Percentiles rank a stretch among this genome's conserved stretches.
phyloP scores from a whole-genome alignment of 83 land plant species.

The Thuja plicata region DNA sequence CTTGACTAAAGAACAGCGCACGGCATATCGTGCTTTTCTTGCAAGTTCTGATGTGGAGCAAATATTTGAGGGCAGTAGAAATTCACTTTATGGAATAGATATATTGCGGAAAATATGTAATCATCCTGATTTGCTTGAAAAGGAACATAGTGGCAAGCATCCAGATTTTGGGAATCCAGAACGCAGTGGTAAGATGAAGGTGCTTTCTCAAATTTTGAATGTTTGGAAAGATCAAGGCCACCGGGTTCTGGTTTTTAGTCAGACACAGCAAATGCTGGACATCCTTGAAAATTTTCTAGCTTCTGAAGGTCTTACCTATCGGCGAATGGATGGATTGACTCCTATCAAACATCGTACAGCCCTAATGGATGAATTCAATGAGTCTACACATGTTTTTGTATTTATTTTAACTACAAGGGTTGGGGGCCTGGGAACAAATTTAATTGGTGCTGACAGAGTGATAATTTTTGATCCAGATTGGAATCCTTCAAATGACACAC shows the following conservation, averaged over 20 bases:
- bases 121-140: constrained; percentile 97
- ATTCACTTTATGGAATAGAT: constrained; percentile 97
- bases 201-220: constrained; percentile 77
- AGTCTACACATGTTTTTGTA: constrained; percentile 74
- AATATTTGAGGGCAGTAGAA: constrained; percentile 85
- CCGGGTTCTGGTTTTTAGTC: constrained; percentile 87
- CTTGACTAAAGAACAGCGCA: constrained; percentile 77
- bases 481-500: constrained; percentile 98
- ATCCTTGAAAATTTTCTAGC: constrained; percentile 74
- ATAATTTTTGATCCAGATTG: constrained; percentile 98
- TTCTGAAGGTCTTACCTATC: constrained; percentile 51
- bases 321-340: constrained; percentile 97
- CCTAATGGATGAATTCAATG: constrained; percentile 93
- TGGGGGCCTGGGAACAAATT: constrained; percentile 95
- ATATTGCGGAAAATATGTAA: constrained; percentile 96
- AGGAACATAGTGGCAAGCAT: constrained; percentile 66
- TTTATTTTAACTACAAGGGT: constrained; percentile 94
- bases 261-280: constrained; percentile 99
- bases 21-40: constrained; percentile 86
- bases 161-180: constrained; percentile 94
- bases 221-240: constrained; percentile 93
- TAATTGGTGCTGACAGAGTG: constrained; percentile 90
- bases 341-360: constrained; percentile 85
- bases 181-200: constrained; percentile 95
- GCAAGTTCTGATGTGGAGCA: constrained; percentile 98